Percentiles rank a stretch among this genome's conserved stretches.
These are phyloP conservation scores for Penicillium expansum DNA, from an alignment of 2,329 filamentous ascomycete species.

Conservation along the genomic window DNA sequence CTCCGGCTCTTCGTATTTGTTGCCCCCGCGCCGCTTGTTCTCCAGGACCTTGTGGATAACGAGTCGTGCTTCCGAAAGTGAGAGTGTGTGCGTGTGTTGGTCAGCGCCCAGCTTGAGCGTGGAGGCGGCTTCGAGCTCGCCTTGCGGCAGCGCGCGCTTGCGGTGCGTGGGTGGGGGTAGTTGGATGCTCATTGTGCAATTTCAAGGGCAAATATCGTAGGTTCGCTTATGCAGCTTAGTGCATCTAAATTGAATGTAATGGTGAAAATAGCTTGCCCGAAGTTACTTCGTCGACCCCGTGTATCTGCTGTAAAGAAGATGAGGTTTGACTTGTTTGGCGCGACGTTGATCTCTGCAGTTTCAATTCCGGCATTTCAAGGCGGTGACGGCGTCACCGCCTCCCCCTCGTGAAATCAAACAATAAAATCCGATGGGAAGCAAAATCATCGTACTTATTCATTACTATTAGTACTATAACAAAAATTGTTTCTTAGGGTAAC, in stretches of 20 bases:
- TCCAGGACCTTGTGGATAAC: constrained; percentile 87
- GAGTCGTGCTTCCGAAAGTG: constrained; percentile 84
- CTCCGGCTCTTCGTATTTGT: constrained; percentile 82
- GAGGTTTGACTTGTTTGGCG: neutral
- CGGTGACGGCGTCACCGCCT: constrained; percentile 20
- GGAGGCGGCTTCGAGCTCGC: constrained; percentile 80
- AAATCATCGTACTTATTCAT: neutral
- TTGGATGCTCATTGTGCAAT: constrained; percentile 32
- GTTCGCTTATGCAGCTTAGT: neutral
- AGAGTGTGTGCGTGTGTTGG: constrained; percentile 84
- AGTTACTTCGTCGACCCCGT: neutral
- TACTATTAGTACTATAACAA: neutral
- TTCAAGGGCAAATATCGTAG: neutral
- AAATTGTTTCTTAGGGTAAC: constrained; percentile 17
- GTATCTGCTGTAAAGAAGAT: neutral
- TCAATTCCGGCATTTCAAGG: constrained; percentile 18
- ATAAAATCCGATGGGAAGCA: neutral
- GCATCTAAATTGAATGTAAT: neutral
- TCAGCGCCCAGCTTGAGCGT: constrained; percentile 90
- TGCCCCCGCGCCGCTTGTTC: constrained; percentile 74
- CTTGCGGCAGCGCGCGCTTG: constrained; percentile 43
- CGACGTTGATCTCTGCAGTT: constrained; percentile 19
- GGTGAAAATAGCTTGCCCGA: neutral
- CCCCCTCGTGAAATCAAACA: neutral
- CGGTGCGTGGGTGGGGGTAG: constrained; percentile 40